Percentiles rank a stretch among this genome's conserved stretches.
These are phyloP conservation scores for Colletotrichum costaricense DNA, from an alignment of 2,329 filamentous ascomycete species.

Conservation along the genomic window DNA sequence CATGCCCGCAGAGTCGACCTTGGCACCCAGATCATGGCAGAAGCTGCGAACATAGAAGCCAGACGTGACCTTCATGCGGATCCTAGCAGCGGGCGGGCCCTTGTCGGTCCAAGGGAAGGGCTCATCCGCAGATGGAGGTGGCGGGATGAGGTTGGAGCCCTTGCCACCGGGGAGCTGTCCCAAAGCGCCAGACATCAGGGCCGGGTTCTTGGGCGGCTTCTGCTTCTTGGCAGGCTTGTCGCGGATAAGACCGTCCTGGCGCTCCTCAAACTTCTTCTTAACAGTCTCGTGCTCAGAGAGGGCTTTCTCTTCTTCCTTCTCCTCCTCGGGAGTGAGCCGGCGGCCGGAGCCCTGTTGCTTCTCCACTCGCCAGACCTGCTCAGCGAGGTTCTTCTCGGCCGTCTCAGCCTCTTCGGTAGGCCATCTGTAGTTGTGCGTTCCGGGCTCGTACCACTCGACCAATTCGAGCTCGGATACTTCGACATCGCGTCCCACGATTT, in stretches of 20 bases:
- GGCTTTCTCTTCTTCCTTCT: conserved; percentile 65
- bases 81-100: conserved; percentile 79
- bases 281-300: conserved; percentile 66
- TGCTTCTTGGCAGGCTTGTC: conserved; percentile 57
- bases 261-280: conserved; percentile 69
- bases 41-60: conserved; percentile 97
- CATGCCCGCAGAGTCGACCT: conserved; percentile 82
- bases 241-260: conserved; percentile 66
- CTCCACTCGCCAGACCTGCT: conserved; percentile 75
- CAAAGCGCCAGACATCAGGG: conserved; percentile 69
- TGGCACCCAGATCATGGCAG: conserved; percentile 89
- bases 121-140: conserved; percentile 56
- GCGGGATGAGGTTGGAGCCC: conserved; percentile 66
- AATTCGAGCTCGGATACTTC: conserved; percentile 83
- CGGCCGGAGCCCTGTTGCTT: conserved; percentile 63
- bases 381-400: conserved; percentile 80
- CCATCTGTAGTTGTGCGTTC: conserved; percentile 82
- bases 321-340: conserved; percentile 64
- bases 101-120: conserved; percentile 69
- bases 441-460: conserved; percentile 86
- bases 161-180: conserved; percentile 61
- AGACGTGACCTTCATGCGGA: conserved; percentile 92
- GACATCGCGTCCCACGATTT: conserved; percentile 85
- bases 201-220: conserved; percentile 48
- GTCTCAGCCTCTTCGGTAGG: conserved; percentile 81